Evolutionary conservation across 306 rosid genomes (phyloP).

Genomic region (Nissolia schottii): DNA sequence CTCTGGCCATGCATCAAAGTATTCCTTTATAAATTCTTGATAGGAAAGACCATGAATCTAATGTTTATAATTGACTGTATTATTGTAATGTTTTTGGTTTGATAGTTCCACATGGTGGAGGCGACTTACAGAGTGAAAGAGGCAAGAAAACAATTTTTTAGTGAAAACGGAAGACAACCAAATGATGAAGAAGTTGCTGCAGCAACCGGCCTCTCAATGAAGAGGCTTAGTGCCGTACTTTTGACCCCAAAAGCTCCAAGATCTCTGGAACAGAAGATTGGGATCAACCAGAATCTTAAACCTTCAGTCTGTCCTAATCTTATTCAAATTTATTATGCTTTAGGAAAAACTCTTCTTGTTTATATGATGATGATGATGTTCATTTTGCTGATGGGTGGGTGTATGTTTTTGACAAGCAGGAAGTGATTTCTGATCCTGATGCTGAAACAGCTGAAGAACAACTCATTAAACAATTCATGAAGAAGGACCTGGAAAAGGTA

Average conservation of each 20-base stretch:
- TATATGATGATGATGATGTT: background rate
- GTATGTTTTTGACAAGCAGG: constrained; percentile 45
- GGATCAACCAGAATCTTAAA: constrained; percentile 82
- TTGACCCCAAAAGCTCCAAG: constrained; percentile 92
- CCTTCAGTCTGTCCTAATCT: constrained; percentile 66
- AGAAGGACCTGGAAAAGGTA: constrained; percentile 70
- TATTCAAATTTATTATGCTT: constrained; percentile 18
- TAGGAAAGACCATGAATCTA: background rate
- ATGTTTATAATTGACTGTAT: constrained; percentile 13
- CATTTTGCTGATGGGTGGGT: constrained; percentile 25
- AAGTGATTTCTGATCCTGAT: constrained; percentile 63
- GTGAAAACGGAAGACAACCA: constrained; percentile 80
- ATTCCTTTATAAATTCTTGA: background rate
- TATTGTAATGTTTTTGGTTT: constrained; percentile 23
- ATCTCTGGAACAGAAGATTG: constrained; percentile 85
- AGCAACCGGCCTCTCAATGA: constrained; percentile 90
- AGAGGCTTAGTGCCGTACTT: constrained; percentile 76
- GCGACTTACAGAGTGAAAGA: constrained; percentile 86
- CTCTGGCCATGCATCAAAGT: background rate
- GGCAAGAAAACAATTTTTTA: constrained; percentile 73
- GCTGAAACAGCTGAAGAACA: constrained; percentile 78
- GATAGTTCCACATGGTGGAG: constrained; percentile 95
- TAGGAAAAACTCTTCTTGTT: background rate
- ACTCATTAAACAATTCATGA: constrained; percentile 71
- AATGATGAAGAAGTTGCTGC: constrained; percentile 75